Conservation (phyloP, 352 stramenopile species). For the Globisporangium iwayamae region DNA sequence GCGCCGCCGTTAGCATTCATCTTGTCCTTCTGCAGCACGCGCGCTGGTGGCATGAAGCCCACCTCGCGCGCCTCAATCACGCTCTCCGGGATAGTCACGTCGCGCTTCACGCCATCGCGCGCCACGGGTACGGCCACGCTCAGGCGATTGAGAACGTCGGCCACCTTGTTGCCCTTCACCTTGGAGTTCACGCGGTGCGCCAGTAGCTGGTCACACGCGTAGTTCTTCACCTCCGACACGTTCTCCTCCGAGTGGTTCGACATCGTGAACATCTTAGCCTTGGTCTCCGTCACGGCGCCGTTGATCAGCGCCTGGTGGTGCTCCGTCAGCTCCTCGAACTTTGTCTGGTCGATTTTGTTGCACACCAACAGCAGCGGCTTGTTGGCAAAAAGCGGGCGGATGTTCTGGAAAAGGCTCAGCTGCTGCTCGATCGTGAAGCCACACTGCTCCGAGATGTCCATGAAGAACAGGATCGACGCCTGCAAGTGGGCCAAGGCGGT, state of each 20-base stretch:
- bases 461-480: slow-evolving; percentile 99
- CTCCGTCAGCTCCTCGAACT: slow-evolving; percentile 87
- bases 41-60: slow-evolving; percentile 28
- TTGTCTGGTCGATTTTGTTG: slow-evolving; percentile 99
- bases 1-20: slow-evolving; percentile 96
- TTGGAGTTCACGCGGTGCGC: slow-evolving; percentile 93
- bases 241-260: slow-evolving; percentile 98
- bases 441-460: slow-evolving; percentile 99
- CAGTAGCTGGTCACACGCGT: slow-evolving; percentile 95
- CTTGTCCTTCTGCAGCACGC: slow-evolving; percentile 79
- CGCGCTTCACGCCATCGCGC: slow-evolving; percentile 89
- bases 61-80: slow-evolving; percentile 85
- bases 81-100: slow-evolving; percentile 92
- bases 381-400: slow-evolving; percentile 98
- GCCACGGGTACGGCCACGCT: slow-evolving; percentile 94
- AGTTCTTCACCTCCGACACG: slow-evolving; percentile 93
- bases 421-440: slow-evolving; percentile 99
- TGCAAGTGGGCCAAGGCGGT: slow-evolving; percentile 99
- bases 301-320: slow-evolving; percentile 85
- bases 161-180: slow-evolving; percentile 94
- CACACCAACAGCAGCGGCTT: slow-evolving; percentile 98
- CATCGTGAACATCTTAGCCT: slow-evolving; percentile 96
- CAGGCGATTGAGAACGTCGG: slow-evolving; percentile 94
- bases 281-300: slow-evolving; percentile 56
- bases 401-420: slow-evolving; percentile 96